Base-by-base conservation (phyloP, 495 filamentous ascomycete species). In the Penicillium parvum region DNA sequence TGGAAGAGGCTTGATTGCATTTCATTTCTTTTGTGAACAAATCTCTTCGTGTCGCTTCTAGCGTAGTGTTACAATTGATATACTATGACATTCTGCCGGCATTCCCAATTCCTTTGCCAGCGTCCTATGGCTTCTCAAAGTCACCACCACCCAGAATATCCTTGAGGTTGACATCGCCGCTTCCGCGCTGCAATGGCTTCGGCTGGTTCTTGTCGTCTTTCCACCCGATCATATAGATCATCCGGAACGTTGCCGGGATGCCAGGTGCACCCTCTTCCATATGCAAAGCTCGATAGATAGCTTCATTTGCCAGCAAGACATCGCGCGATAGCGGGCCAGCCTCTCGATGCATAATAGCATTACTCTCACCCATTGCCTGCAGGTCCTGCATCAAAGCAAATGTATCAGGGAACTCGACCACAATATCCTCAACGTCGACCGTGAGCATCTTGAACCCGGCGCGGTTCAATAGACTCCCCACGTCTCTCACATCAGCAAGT, bases 161-260 rank as follows among this genome's bases (percentile, higher is more conserved):
- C 62, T 90, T 90, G 36, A 96, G 66, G 64, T 79, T 90, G 15
- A 91, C 60, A 58, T 91, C 71, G 9, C 86, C 90, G 50, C 78
- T 96, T 1, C 94, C 94, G 45, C 94, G 77, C 46, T 77, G 61
- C 49, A 96, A 64, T 21, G 94, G 90, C 68, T 90, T 68, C 32
- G 78, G 65, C 68, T 96, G 90, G 35, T 82, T 75, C 19, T 75
- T 72, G 0, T 84, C 83, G 53, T 91, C 86, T 63, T 91, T 94
- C 94, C 94, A 99, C 12, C 94, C 94, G 69, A 99, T 97, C 89
- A 97, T 91, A 60, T 87, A 92, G 40, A 96, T 94, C 47, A 92
- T 72, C 43, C 87, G 75, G 60, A 91, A 96, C n/a, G 90, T 96
- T 7, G 90, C 90, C 2, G 90, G 90, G 42, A 95, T 68, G 0